A percentile compares a stretch with the other conserved stretches of the same genome.
Conservation (phyloP, 2,329 filamentous ascomycete genomes). For the Talaromyces verruculosus region DNA sequence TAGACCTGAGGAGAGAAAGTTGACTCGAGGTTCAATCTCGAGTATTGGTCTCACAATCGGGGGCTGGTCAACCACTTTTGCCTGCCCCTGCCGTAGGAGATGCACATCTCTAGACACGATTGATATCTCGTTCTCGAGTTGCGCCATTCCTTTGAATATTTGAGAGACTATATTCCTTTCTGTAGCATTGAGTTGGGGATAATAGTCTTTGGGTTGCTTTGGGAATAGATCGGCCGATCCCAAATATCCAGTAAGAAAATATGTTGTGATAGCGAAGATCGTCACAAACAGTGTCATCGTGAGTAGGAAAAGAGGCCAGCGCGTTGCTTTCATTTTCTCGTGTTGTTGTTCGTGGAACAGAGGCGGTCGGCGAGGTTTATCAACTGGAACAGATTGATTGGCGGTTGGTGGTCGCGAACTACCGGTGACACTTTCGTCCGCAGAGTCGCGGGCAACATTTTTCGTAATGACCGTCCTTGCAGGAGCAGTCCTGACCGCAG, state of each 20-base stretch:
- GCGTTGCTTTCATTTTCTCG: not conserved
- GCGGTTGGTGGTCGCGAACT: conserved; percentile 6
- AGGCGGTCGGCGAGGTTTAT: conserved; percentile 12
- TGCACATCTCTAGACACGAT: conserved; percentile 33
- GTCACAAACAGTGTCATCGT: conserved; percentile 22
- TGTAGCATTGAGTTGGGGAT: conserved; percentile 26
- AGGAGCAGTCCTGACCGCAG: conserved; percentile 8
- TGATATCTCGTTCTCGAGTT: conserved; percentile 33
- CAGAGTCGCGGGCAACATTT: not conserved
- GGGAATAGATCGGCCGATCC: conserved; percentile 13
- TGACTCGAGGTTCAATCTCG: conserved; percentile 53
- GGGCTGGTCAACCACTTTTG: conserved; percentile 27
- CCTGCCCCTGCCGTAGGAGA: conserved; percentile 29
- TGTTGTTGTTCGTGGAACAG: not conserved
- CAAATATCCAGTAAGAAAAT: conserved; percentile 25
- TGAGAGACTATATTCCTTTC: conserved; percentile 29
- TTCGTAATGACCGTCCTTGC: conserved; percentile 18
- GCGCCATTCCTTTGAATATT: conserved; percentile 31
- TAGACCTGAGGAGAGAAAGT: conserved; percentile 67
- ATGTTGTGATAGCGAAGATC: conserved; percentile 23
- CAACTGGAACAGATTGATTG: not conserved
- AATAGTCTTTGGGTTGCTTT: conserved; percentile 19
- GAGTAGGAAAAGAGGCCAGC: conserved; percentile 20
- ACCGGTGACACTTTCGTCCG: conserved; percentile 4
- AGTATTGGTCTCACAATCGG: conserved; percentile 24